phyloP scores from a whole-genome alignment of 768 basidiomycete genomes.

The Leccinellum rugosiceps region DNA sequence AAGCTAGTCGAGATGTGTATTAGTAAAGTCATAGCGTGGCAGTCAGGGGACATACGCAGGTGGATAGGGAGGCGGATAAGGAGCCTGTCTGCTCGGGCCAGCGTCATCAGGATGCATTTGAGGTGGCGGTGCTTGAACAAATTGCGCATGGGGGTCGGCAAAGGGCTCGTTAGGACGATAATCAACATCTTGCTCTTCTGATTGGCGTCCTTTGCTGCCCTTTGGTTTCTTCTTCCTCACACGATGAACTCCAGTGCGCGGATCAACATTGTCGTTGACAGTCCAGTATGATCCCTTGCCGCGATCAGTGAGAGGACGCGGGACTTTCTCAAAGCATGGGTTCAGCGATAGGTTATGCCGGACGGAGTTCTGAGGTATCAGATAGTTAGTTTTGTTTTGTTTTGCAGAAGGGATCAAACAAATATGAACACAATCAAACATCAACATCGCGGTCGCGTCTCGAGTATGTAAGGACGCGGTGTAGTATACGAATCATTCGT shows the following conservation, averaged over 20 bases:
- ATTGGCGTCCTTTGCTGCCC: conserved; percentile 44
- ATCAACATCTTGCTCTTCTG: conserved; percentile 62
- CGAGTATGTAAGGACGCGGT: conserved; percentile 9
- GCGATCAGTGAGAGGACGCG: conserved; percentile 86
- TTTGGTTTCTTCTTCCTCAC: conserved; percentile 85
- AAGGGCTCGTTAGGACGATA: conserved; percentile 59
- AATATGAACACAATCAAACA: conserved; percentile 59
- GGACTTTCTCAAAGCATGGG: conserved; percentile 88
- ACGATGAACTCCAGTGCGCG: conserved; percentile 84
- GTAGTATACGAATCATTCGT: background rate
- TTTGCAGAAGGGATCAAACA: conserved; percentile 41
- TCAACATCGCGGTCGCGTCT: conserved; percentile 59
- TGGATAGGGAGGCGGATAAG: conserved; percentile 61
- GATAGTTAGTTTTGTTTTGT: conserved; percentile 28
- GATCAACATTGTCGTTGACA: conserved; percentile 86
- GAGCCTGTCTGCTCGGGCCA: conserved; percentile 54
- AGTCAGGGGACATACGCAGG: conserved; percentile 40
- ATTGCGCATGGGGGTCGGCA: conserved; percentile 54
- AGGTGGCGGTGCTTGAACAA: conserved; percentile 44
- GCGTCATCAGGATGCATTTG: conserved; percentile 60
- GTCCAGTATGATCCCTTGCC: conserved; percentile 94
- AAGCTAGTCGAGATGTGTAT: conserved; percentile 44
- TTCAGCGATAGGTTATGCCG: conserved; percentile 89
- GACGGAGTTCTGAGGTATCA: conserved; percentile 72
- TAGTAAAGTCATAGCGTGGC: background rate